Base-by-base conservation (phyloP, 345 rosid species). In the Jatropha curcas region DNA sequence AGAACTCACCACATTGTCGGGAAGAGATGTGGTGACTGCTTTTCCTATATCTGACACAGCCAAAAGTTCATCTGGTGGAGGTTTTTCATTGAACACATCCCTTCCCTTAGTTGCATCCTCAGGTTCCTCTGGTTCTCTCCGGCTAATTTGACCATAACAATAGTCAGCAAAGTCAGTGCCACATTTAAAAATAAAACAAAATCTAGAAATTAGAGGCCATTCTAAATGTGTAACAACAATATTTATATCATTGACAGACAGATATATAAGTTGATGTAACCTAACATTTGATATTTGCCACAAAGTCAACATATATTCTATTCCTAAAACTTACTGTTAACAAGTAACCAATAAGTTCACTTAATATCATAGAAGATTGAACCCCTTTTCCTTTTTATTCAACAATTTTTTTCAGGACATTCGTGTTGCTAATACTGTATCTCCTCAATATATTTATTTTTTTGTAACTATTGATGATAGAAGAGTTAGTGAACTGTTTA, bases 61-160 rank as follows among this genome's bases (percentile, higher is more conserved):
- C 94, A 95, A 72, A 82, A 95, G 96, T 83, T 95, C 99, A 84
- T 95, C 98, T 25, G 97, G 84, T 28, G 98, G 94, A 61, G 99
- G 99, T 84, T 95, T 95, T 83, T 95, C 99, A 75, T 93, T 93
- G 75, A 95, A 91, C 69, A 91, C 93, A 56, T 89, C 96, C 69
- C 99, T 93, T 52, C 99, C 98, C 79, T 95, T 94, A 65, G 89
- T 91, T 67, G 96, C 86, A 80, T 95, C 99, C 75, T 91, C 98
- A 68, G 98, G 93, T 77, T 95, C 99, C 86, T 90, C 98, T 12
- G 99, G 98, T 84, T 90, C 99, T 88, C 99, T 87, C 77, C 83
- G 91, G 82, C 96, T 92, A 71, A 77, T 68, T 39, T 72, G 52
- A 74, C 34, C 67, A 79, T 55, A 74, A 73, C 28, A 43, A 28